These are phyloP conservation scores for Neocucurbitaria cava DNA, from an alignment of 2,329 filamentous ascomycete genomes.

Conservation along the genomic window DNA sequence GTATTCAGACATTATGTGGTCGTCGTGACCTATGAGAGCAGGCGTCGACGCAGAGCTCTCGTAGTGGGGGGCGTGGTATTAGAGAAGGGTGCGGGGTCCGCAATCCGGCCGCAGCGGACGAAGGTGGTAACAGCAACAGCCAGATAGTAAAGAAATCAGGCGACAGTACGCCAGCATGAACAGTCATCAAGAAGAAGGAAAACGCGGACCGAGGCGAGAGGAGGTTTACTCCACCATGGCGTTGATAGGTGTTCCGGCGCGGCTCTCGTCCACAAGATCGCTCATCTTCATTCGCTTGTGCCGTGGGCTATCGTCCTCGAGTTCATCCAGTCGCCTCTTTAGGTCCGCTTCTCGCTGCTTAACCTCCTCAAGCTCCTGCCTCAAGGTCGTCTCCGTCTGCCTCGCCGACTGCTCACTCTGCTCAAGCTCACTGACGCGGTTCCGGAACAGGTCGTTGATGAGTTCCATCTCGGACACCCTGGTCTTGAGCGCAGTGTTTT, in stretches of 20 bases:
- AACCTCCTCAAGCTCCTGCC: conserved; percentile 72
- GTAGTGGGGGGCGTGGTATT: conserved; percentile 3
- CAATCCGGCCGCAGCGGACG: conserved; percentile 16
- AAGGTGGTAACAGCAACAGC: conserved; percentile 4
- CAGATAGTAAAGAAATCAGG: conserved; percentile 5
- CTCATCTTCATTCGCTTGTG: conserved; percentile 65
- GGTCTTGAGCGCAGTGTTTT: conserved; percentile 89
- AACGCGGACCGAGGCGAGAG: not conserved
- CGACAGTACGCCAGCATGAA: conserved; percentile 17
- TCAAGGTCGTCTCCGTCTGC: conserved; percentile 63
- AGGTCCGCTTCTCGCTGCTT: conserved; percentile 81
- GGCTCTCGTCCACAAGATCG: conserved; percentile 59
- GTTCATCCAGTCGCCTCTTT: conserved; percentile 80
- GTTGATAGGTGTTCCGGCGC: conserved; percentile 44
- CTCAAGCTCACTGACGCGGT: conserved; percentile 75
- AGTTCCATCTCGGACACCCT: conserved; percentile 94
- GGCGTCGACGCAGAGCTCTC: conserved; percentile 35
- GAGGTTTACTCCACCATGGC: conserved; percentile 36
- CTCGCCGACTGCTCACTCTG: conserved; percentile 72
- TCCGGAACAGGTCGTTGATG: conserved; percentile 77
- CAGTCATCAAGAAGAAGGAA: conserved; percentile 24
- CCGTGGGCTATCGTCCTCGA: conserved; percentile 54
- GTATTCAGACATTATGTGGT: conserved; percentile 47
- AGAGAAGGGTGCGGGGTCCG: conserved; percentile 10
- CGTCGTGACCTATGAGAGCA: conserved; percentile 33